These are phyloP conservation scores for Larix sibirica DNA, from an alignment of 83 land plant genomes.

Conservation along the genomic window DNA sequence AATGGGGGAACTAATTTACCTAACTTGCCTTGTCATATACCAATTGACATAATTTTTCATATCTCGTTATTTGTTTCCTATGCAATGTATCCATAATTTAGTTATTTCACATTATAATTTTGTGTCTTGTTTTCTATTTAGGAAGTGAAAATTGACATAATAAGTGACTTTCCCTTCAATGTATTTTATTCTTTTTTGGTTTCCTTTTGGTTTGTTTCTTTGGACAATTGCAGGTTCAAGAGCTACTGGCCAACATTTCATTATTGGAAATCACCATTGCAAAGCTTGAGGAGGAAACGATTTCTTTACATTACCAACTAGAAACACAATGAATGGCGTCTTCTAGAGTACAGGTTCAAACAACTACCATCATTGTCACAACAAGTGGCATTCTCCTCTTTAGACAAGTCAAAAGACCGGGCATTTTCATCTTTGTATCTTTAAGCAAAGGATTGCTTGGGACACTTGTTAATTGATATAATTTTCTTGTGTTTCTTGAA, in stretches of 20 bases:
- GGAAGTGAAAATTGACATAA: neutral
- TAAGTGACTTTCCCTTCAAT: neutral
- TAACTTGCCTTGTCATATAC: constrained; percentile 38
- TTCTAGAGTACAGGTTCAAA: constrained; percentile 38
- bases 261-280: constrained; percentile 55
- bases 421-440: neutral
- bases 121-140: neutral
- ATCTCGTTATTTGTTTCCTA: neutral
- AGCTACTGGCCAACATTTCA: constrained; percentile 55
- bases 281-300: constrained; percentile 62
- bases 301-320: constrained; percentile 57
- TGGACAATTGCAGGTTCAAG: constrained; percentile 42
- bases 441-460: neutral
- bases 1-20: constrained; percentile 1
- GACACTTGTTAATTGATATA: neutral
- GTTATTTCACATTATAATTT: neutral
- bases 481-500: neutral
- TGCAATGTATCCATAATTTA: neutral
- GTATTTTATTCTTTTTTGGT: neutral
- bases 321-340: constrained; percentile 61
- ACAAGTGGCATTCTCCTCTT: neutral
- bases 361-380: neutral
- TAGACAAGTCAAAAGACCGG: neutral
- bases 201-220: no score
- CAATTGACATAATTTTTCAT: constrained; percentile 26